Conservation (phyloP, 2,329 filamentous ascomycete genomes). For the Raffaelea deltoideospora region DNA sequence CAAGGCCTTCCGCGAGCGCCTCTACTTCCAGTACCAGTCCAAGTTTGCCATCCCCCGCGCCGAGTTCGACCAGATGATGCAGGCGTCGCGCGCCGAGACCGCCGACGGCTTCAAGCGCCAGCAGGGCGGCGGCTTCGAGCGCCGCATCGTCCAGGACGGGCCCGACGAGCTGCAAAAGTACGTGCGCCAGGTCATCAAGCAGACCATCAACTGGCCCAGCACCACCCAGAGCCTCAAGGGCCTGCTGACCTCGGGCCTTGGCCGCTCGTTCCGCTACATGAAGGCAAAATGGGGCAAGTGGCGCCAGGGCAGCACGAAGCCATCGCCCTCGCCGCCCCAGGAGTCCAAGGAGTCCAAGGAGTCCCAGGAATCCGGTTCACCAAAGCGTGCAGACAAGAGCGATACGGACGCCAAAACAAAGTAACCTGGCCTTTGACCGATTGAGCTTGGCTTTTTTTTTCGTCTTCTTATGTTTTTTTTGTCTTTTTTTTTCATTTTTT, state of each 20-base stretch:
- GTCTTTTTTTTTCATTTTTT: background rate
- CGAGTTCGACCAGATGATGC: constrained; percentile 76
- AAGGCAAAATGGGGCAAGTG: constrained; percentile 66
- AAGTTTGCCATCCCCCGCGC: constrained; percentile 73
- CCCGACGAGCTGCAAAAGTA: constrained; percentile 50
- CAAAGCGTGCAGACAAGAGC: too few relatives aligned
- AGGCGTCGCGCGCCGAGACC: constrained; percentile 51
- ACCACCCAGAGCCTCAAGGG: constrained; percentile 79
- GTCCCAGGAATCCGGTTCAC: too few relatives aligned
- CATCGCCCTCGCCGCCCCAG: background rate
- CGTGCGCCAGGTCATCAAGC: constrained; percentile 63
- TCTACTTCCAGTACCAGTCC: constrained; percentile 91
- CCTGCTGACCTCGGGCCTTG: constrained; percentile 59
- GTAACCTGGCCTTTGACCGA: too few relatives aligned
- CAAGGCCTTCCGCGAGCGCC: constrained; percentile 67
- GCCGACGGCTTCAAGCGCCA: constrained; percentile 51
- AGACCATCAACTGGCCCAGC: constrained; percentile 86
- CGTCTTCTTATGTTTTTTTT: too few relatives aligned
- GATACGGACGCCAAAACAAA: too few relatives aligned
- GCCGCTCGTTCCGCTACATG: constrained; percentile 58
- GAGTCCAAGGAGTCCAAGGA: too few relatives aligned
- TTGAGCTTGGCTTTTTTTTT: too few relatives aligned
- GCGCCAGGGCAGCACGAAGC: constrained; percentile 20
- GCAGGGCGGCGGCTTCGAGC: constrained; percentile 74
- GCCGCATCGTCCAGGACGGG: constrained; percentile 60